Evolutionary conservation across 768 basidiomycete species (phyloP).

Genomic region (Lactarius psammicola): DNA sequence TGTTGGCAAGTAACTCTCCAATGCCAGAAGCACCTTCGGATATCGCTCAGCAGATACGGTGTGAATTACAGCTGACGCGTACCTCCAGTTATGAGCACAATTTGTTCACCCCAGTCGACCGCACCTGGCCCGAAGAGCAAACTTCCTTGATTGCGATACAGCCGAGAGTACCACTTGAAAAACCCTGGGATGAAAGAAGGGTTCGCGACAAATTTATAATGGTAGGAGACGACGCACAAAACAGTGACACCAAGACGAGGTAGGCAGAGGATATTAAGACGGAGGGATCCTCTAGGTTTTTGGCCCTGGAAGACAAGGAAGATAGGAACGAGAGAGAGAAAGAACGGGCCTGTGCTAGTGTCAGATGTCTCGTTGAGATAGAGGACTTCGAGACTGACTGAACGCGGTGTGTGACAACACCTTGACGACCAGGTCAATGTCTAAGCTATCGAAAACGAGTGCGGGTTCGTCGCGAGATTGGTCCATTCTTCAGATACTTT

Average conservation of each 20-base stretch:
- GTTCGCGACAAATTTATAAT: conserved; percentile 17
- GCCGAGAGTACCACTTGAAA: conserved; percentile 62
- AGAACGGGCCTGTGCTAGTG: conserved; percentile 67
- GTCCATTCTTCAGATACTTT: conserved; percentile 8
- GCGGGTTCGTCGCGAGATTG: conserved; percentile 15
- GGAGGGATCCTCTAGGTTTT: conserved; percentile 48
- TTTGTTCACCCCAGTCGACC: conserved; percentile 85
- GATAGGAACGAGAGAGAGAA: conserved; percentile 74
- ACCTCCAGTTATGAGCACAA: conserved; percentile 92
- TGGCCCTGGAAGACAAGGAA: conserved; percentile 73
- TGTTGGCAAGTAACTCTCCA: conserved; percentile 85
- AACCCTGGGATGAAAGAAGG: conserved; percentile 42
- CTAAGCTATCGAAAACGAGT: conserved; percentile 65
- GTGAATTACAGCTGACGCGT: conserved; percentile 28
- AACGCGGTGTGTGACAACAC: conserved; percentile 76
- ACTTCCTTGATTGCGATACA: conserved; percentile 75
- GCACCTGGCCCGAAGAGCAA: conserved; percentile 56
- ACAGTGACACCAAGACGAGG: conserved; percentile 54
- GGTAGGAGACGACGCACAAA: conserved; percentile 53
- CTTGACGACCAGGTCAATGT: conserved; percentile 76
- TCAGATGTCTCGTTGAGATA: neutral
- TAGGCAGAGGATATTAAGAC: conserved; percentile 55
- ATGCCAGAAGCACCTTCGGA: conserved; percentile 79
- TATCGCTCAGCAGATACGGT: neutral
- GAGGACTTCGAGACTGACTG: conserved; percentile 49